Conservation (phyloP, 1,284 basidiomycete genomes). For the Nidula niveotomentosa region DNA sequence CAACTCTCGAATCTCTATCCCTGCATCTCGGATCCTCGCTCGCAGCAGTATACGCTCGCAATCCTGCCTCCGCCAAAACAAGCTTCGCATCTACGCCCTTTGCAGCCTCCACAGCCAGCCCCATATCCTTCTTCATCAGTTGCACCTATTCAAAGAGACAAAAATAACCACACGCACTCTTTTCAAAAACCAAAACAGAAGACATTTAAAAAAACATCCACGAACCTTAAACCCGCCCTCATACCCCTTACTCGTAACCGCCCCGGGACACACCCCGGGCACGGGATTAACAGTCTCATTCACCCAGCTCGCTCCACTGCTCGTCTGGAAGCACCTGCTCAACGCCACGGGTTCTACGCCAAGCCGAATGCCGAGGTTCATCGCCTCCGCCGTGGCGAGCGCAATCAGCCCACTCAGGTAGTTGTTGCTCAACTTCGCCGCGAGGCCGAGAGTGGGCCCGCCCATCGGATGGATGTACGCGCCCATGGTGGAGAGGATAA, state of each 20-base stretch:
- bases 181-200: neutral
- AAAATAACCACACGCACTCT: no score
- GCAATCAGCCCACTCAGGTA: conserved; percentile 38
- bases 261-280: conserved; percentile 38
- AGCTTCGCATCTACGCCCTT: conserved; percentile 30
- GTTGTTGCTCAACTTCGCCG: conserved; percentile 40
- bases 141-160: conserved; percentile 24
- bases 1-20: conserved; percentile 32
- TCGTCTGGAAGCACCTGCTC: conserved; percentile 31
- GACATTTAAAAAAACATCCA: neutral
- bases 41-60: conserved; percentile 33
- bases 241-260: conserved; percentile 37
- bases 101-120: conserved; percentile 33
- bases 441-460: conserved; percentile 34
- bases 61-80: conserved; percentile 32
- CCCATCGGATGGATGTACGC: conserved; percentile 31
- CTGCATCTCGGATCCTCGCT: conserved; percentile 33
- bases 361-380: conserved; percentile 40
- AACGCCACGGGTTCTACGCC: conserved; percentile 35
- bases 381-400: conserved; percentile 37
- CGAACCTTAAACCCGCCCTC: conserved; percentile 38
- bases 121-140: conserved; percentile 41
- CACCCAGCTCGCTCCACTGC: conserved; percentile 36
- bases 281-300: conserved; percentile 39
- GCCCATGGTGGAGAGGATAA: conserved; percentile 31